Conservation (phyloP, 495 filamentous ascomycete species). For the Pyronema domesticum region DNA sequence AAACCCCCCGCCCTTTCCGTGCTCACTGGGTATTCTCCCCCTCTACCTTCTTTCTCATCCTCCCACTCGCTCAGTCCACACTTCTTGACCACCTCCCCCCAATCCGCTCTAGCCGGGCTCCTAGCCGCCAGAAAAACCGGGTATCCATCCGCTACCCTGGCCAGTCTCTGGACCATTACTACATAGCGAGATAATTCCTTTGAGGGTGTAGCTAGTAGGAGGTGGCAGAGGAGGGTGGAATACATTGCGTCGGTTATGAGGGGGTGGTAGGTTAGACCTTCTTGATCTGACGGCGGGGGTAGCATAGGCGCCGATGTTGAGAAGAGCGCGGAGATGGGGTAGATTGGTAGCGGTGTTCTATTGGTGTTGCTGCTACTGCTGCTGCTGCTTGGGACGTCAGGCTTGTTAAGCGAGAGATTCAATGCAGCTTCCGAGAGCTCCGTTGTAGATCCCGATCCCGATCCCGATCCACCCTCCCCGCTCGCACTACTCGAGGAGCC, state of each 20-base stretch:
- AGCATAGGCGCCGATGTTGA: conserved; percentile 36
- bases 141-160: conserved; percentile 57
- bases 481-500: conserved; percentile 1
- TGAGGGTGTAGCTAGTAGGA: conserved; percentile 51
- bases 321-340: conserved; percentile 39
- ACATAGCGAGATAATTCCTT: conserved; percentile 60
- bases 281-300: conserved; percentile 33
- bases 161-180: conserved; percentile 57
- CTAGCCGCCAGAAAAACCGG: conserved; percentile 59
- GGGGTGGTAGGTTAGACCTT: conserved; percentile 62
- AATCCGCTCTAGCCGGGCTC: conserved; percentile 55
- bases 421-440: no score
- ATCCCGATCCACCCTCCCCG: background rate
- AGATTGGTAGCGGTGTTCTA: conserved; percentile 22
- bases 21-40: conserved; percentile 52
- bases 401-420: no score
- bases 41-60: conserved; percentile 32
- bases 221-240: conserved; percentile 51
- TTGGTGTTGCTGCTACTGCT: conserved; percentile 11
- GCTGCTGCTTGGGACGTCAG: background rate
- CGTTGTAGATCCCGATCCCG: no score
- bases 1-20: conserved; percentile 51
- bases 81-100: conserved; percentile 54
- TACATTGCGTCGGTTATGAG: conserved; percentile 59
- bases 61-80: conserved; percentile 24